Conservation (phyloP, 73 alveolate species). For the Tetrahymena malaccensis region DNA sequence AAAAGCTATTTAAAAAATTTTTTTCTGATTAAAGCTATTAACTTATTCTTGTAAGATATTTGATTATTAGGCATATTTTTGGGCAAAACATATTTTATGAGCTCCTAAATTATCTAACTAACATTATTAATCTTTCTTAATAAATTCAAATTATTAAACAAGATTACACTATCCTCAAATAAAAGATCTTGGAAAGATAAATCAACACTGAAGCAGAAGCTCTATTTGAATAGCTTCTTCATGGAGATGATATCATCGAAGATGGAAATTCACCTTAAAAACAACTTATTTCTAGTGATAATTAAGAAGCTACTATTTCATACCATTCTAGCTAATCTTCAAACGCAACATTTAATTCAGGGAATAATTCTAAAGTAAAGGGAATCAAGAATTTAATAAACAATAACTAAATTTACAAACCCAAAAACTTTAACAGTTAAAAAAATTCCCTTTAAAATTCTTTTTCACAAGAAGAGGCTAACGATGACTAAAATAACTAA, state of each 20-base stretch:
- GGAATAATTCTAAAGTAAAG: background rate
- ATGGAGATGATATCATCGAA: background rate
- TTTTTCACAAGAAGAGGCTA: background rate
- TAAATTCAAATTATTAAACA: background rate
- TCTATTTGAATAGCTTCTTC: background rate
- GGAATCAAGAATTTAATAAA: background rate
- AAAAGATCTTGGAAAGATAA: background rate
- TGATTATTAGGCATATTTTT: too few relatives aligned
- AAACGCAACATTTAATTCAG: background rate
- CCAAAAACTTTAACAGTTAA: background rate
- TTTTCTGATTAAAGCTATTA: too few relatives aligned
- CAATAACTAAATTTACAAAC: background rate
- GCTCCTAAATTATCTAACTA: background rate
- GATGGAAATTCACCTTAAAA: background rate
- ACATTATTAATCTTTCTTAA: background rate
- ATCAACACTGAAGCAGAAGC: background rate
- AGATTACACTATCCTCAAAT: background rate
- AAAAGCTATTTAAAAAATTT: too few relatives aligned
- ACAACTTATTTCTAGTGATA: background rate
- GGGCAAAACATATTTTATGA: background rate
- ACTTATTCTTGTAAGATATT: too few relatives aligned
- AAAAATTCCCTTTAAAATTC: background rate
- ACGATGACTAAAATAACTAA: background rate
- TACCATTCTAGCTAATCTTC: background rate
- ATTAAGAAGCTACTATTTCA: background rate